These are phyloP conservation scores for Hyaloscypha finlandica DNA, from an alignment of 495 filamentous ascomycete species.

Conservation along the genomic window DNA sequence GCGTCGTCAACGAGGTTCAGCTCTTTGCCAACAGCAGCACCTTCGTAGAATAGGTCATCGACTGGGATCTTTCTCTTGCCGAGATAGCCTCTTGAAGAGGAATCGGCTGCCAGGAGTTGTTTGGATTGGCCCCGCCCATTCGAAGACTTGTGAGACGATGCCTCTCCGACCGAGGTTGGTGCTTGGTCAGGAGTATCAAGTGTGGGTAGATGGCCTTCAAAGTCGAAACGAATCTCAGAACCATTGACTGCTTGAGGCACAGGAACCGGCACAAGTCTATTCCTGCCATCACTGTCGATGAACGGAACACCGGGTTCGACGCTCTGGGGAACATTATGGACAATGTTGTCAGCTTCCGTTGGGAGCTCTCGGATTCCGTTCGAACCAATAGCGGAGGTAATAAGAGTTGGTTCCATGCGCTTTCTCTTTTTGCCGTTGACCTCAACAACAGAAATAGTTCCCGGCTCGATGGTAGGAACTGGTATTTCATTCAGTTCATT, in stretches of 20 bases:
- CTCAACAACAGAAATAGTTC: neutral
- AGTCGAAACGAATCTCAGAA: neutral
- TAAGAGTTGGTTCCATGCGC: conserved; percentile 39
- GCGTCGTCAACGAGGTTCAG: conserved; percentile 7
- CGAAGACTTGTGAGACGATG: neutral
- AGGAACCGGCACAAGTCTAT: conserved; percentile 34
- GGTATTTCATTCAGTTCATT: no score
- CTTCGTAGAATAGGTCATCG: conserved; percentile 45
- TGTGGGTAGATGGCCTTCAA: neutral
- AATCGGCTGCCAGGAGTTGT: neutral
- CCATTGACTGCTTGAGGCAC: conserved; percentile 21
- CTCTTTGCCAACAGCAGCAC: conserved; percentile 31
- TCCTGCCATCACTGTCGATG: conserved; percentile 25
- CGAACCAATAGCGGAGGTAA: conserved; percentile 39
- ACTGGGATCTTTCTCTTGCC: conserved; percentile 35
- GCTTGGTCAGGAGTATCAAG: neutral
- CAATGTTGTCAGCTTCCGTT: conserved; percentile 42
- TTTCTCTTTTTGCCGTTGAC: conserved; percentile 42
- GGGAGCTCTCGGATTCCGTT: conserved; percentile 37
- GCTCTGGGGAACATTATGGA: conserved; percentile 3
- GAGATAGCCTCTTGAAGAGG: conserved; percentile 29
- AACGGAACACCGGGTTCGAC: conserved; percentile 25
- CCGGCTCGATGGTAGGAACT: neutral
- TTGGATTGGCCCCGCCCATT: neutral
- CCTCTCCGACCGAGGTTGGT: neutral